Evolutionary conservation across 2,329 filamentous ascomycete genomes (phyloP).

Genomic region (Stachybotrys chlorohalonatus): DNA sequence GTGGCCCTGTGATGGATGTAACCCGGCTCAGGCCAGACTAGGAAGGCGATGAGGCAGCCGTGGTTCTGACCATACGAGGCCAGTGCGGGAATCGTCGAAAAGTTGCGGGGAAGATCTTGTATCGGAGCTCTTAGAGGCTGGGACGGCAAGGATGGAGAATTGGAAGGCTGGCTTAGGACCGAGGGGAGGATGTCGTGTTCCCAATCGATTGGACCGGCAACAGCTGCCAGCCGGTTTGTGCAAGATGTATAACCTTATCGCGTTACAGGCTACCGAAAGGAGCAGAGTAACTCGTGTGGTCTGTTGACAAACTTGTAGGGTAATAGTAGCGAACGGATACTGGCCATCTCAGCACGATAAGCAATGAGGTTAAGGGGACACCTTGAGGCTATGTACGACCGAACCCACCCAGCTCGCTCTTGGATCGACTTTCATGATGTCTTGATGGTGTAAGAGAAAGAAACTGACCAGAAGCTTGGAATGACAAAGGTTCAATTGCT

Average conservation of each 20-base stretch:
- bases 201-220: background rate
- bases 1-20: background rate
- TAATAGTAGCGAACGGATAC: background rate
- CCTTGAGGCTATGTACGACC: no score
- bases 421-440: no score
- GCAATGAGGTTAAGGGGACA: background rate
- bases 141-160: background rate
- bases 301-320: background rate
- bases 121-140: background rate
- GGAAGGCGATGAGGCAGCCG: conserved; percentile 7
- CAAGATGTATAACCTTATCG: background rate
- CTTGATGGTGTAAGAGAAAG: no score
- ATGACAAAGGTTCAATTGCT: no score
- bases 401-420: no score
- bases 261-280: background rate
- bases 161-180: background rate
- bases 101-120: background rate
- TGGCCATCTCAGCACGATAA: background rate
- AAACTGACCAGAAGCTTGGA: no score
- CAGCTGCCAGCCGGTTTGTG: background rate
- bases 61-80: conserved; percentile 3
- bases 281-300: background rate
- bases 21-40: conserved; percentile 7
- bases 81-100: background rate
- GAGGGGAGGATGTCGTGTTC: background rate